phyloP scores from a whole-genome alignment of 371 early-diverging fungal genomes.

The Rhizomucor pusillus region DNA sequence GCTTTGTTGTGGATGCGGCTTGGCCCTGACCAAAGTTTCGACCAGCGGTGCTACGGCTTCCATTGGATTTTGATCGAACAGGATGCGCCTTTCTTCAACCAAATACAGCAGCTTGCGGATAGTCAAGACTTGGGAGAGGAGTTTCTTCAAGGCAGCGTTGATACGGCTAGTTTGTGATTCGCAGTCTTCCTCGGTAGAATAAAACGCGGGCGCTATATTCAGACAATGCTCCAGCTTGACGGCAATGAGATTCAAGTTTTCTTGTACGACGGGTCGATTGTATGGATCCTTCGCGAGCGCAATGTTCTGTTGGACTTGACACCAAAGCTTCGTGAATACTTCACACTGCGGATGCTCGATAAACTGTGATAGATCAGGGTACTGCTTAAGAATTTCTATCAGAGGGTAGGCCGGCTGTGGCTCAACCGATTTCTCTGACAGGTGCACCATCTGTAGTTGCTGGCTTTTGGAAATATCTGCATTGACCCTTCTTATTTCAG shows the following conservation, averaged over 20 bases:
- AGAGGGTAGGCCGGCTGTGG: constrained; percentile 4
- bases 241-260: constrained; percentile 13
- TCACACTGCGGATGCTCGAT: constrained; percentile 20
- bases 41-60: constrained; percentile 7
- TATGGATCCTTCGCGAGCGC: constrained; percentile 14
- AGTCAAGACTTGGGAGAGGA: constrained; percentile 19
- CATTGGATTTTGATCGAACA: constrained; percentile 8
- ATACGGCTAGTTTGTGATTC: constrained; percentile 12
- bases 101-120: constrained; percentile 16
- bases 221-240: constrained; percentile 9
- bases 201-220: too few species aligned
- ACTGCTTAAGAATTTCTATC: constrained; percentile 17
- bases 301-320: constrained; percentile 18
- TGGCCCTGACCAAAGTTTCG: too few species aligned
- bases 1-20: too few species aligned
- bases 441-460: background rate
- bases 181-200: too few species aligned
- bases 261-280: constrained; percentile 6
- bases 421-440: background rate
- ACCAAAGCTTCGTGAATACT: constrained; percentile 27
- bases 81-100: constrained; percentile 18
- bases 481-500: too few species aligned
- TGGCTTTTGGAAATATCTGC: background rate
- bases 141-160: constrained; percentile 18
- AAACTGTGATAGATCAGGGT: constrained; percentile 27